Base-by-base conservation (phyloP, 1,284 basidiomycete genomes). In the Cryptococcus floricola region DNA sequence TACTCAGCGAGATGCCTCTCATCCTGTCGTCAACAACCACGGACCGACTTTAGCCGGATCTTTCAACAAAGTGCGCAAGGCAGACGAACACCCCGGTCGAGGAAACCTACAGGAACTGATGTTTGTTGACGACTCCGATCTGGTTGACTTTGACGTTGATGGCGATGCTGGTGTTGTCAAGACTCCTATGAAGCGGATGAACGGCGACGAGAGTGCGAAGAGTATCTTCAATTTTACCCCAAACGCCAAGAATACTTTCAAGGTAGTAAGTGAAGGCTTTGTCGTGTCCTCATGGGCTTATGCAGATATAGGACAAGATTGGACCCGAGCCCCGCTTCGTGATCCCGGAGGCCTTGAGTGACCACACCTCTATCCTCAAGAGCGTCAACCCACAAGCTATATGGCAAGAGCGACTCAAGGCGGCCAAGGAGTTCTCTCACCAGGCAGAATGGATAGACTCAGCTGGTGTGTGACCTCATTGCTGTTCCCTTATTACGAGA, bases 141-240 rank as follows among this genome's bases (percentile, higher is more conserved):
- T 25, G 48, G 25, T 46, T 25, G 48, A 49, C 38, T 39, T 49
- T 18, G 48, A 38, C 38, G 48, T 37, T 9, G 31, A 34, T 8
- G 38, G 28, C 18, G 48, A 38, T 19, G 18, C n/a, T 8, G 37
- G 19, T 23, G 14, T 46, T 23, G 13, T 23, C 14, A 28, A 16
- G 27, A 49, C 34, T 5, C 38, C 34, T 37, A 16, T 19, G 18
- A 49, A 49, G 38, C 34, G 47, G 7, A 14, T 18, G 19, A 7
- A 13, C 13, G 31, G n/a, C 28, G 28, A 42, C n/a, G 18, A 16
- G 19, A n/a, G 34, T 2, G 28, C 39, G 8, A 14, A 39, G 38
- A 57, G 50, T 37, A 34, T 34, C 9, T 57, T 57, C 50, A 52
- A 57, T 39, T 57, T 57, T 39, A 57, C 55, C 28, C 55, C 55